These are phyloP conservation scores for Raphanus hybrid DNA, from an alignment of 441 rosid species.

Conservation along the genomic window DNA sequence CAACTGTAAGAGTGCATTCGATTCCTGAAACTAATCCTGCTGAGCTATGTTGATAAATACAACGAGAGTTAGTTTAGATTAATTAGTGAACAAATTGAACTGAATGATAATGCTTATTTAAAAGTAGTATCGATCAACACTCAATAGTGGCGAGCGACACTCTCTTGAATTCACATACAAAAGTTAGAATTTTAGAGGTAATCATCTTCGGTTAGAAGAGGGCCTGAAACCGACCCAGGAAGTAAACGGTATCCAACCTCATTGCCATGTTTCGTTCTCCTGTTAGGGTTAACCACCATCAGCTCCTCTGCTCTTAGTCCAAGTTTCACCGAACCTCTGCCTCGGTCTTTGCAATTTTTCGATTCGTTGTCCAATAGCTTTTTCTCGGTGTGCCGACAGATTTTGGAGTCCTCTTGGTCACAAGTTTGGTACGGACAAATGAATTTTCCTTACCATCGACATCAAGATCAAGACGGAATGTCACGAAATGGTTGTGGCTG, in stretches of 20 bases:
- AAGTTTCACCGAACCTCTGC: slow-evolving; percentile 51
- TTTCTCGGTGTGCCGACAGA: slow-evolving; percentile 50
- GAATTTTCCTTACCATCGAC: slow-evolving; percentile 63
- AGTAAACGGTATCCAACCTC: slow-evolving; percentile 43
- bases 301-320: slow-evolving; percentile 18
- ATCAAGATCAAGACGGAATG: slow-evolving; percentile 64
- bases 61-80: too few species aligned
- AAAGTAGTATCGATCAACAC: too few species aligned
- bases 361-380: slow-evolving; percentile 61
- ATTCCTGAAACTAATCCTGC: too few species aligned
- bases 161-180: too few species aligned
- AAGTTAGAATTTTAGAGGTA: slow-evolving; percentile 17
- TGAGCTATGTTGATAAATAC: too few species aligned
- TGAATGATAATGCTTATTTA: too few species aligned
- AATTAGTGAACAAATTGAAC: too few species aligned
- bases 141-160: too few species aligned
- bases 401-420: slow-evolving; percentile 26
- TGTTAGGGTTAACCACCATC: slow-evolving; percentile 55
- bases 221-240: slow-evolving; percentile 37
- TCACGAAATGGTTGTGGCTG: slow-evolving; percentile 63
- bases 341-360: slow-evolving; percentile 59
- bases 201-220: slow-evolving; percentile 53
- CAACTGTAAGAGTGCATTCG: too few species aligned
- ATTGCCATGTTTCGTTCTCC: slow-evolving; percentile 59
- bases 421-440: slow-evolving; percentile 52